phyloP scores from a whole-genome alignment of 2,329 filamentous ascomycete species.

The Sclerotinia sclerotiorum region DNA sequence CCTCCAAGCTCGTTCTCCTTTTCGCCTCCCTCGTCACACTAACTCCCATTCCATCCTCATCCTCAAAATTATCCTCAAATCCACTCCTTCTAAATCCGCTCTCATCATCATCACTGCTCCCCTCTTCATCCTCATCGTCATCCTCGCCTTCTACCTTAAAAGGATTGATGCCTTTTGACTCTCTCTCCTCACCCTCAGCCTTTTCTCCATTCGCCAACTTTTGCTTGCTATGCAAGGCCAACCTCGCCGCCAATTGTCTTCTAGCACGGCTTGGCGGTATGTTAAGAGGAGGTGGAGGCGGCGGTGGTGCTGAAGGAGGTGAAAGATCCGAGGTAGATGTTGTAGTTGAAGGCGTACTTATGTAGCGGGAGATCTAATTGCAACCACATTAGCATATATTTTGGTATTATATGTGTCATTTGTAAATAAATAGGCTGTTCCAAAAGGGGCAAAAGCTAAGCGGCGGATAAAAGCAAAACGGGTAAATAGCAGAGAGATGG shows the following conservation, averaged over 20 bases:
- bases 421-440: neutral
- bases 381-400: constrained; percentile 30
- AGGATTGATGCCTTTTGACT: constrained; percentile 35
- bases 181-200: constrained; percentile 27
- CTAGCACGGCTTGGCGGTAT: constrained; percentile 83
- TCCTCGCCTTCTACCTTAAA: constrained; percentile 41
- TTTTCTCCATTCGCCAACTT: constrained; percentile 33
- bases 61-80: constrained; percentile 17
- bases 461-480: constrained; percentile 15
- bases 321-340: constrained; percentile 44
- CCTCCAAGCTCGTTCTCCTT: constrained; percentile 40
- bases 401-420: neutral
- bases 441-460: constrained; percentile 6
- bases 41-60: constrained; percentile 24
- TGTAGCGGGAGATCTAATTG: constrained; percentile 41
- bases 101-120: constrained; percentile 33
- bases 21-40: constrained; percentile 40
- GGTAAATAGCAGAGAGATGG: constrained; percentile 21
- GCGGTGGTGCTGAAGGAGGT: constrained; percentile 60
- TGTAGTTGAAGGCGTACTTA: constrained; percentile 38
- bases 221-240: constrained; percentile 73
- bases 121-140: constrained; percentile 34
- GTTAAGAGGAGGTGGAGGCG: constrained; percentile 78
- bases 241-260: constrained; percentile 82
- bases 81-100: constrained; percentile 19